phyloP scores from a whole-genome alignment of 2,329 filamentous ascomycete species.

The Alternaria arborescens region DNA sequence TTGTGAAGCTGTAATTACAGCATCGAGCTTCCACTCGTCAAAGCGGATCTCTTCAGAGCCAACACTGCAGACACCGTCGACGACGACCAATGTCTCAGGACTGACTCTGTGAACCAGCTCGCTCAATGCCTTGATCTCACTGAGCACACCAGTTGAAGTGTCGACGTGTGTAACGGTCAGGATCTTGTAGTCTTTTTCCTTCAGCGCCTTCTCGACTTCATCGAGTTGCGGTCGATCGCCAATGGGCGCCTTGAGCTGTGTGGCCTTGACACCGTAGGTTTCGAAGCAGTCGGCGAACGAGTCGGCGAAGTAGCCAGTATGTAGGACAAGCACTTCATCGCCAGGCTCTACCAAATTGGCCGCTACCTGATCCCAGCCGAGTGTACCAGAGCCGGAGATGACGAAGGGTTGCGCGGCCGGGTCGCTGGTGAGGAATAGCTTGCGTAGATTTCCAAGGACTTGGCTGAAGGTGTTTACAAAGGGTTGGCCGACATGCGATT shows the following conservation, averaged over 20 bases:
- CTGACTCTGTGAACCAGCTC: constrained; percentile 86
- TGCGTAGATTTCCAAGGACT: constrained; percentile 83
- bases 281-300: constrained; percentile 91
- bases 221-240: constrained; percentile 85
- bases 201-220: constrained; percentile 87
- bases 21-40: constrained; percentile 93
- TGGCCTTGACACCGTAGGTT: constrained; percentile 89
- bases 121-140: constrained; percentile 84
- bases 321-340: constrained; percentile 89
- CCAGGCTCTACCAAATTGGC: constrained; percentile 89
- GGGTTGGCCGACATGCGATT: constrained; percentile 89
- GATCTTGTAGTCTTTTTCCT: constrained; percentile 91
- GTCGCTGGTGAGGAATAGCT: constrained; percentile 91
- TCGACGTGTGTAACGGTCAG: constrained; percentile 97
- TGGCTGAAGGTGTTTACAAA: constrained; percentile 95
- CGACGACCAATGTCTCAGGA: constrained; percentile 88
- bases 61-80: constrained; percentile 97
- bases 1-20: constrained; percentile 91
- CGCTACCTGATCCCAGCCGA: constrained; percentile 97
- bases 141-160: constrained; percentile 94
- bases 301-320: constrained; percentile 97
- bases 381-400: constrained; percentile 90
- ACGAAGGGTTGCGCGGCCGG: constrained; percentile 88
- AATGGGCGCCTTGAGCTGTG: constrained; percentile 87
- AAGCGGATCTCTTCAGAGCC: constrained; percentile 96